A percentile compares a stretch with the other conserved stretches of the same genome.
phyloP scores from a whole-genome alignment of 495 filamentous ascomycete genomes.

The Annulohypoxylon moriforme region DNA sequence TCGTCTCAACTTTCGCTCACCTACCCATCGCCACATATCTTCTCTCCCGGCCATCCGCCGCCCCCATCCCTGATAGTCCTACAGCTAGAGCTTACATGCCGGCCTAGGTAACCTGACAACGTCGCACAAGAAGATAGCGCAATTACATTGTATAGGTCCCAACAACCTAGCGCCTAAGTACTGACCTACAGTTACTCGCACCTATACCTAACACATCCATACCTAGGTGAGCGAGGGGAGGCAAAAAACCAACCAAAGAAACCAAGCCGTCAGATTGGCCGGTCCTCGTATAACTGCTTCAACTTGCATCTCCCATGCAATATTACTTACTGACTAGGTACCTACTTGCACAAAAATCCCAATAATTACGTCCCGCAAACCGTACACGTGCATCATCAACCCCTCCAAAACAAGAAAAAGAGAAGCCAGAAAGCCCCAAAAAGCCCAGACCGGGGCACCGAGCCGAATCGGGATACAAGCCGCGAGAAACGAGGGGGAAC shows the following conservation, averaged over 20 bases:
- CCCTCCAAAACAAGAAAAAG: neutral
- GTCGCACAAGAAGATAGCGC: neutral
- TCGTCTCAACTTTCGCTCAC: neutral
- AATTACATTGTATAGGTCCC: neutral
- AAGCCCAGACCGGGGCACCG: neutral
- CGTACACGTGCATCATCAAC: neutral
- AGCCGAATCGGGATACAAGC: slow-evolving; percentile 29
- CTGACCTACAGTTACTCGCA: too few relatives aligned
- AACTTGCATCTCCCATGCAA: neutral
- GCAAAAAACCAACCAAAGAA: too few relatives aligned
- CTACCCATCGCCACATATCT: neutral
- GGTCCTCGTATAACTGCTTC: neutral
- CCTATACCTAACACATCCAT: neutral
- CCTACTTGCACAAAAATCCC: neutral
- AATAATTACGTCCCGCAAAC: neutral
- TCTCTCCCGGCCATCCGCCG: neutral
- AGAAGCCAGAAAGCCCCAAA: neutral
- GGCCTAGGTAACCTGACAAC: neutral
- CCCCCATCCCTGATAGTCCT: slow-evolving; percentile 4
- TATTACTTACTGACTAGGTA: too few relatives aligned
- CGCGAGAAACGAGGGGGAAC: slow-evolving; percentile 16
- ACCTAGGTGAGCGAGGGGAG: slow-evolving; percentile 5
- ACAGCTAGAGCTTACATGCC: neutral
- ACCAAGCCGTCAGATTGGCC: neutral
- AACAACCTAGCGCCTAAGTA: neutral